phyloP scores from a whole-genome alignment of 371 early-diverging fungal genomes.

The Amoeboaphelidium protococcarum region DNA sequence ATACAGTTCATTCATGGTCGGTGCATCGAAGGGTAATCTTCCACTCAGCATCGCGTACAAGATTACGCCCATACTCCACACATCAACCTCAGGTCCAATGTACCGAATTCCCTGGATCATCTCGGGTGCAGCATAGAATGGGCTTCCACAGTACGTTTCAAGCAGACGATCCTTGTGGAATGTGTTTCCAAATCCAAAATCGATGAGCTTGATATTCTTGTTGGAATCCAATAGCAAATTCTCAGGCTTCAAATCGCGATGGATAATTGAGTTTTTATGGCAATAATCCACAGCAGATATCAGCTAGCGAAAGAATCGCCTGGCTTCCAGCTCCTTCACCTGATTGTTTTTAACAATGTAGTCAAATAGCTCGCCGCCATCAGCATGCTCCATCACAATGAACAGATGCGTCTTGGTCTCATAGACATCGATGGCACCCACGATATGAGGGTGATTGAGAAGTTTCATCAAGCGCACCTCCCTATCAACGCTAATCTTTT shows the following conservation, averaged over 20 bases:
- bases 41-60: constrained; percentile 99
- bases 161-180: constrained; percentile 85
- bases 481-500: constrained; percentile 76
- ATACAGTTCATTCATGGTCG: constrained; percentile 66
- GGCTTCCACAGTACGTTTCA: constrained; percentile 75
- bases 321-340: constrained; percentile 69
- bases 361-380: constrained; percentile 80
- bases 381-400: constrained; percentile 89
- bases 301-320: constrained; percentile 88
- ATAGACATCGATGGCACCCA: constrained; percentile 50
- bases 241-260: constrained; percentile 23
- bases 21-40: constrained; percentile 93
- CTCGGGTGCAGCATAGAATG: constrained; percentile 51
- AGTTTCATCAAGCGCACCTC: constrained; percentile 89
- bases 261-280: constrained; percentile 22
- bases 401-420: constrained; percentile 79
- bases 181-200: constrained; percentile 86
- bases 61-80: constrained; percentile 98
- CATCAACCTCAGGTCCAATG: constrained; percentile 94
- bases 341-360: constrained; percentile 82
- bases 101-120: constrained; percentile 82
- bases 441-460: constrained; percentile 88
- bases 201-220: constrained; percentile 83
- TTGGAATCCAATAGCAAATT: constrained; percentile 32
- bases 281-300: constrained; percentile 94